These are phyloP conservation scores for Boletus sp. DNA, from an alignment of 768 basidiomycete genomes.

Conservation along the genomic window DNA sequence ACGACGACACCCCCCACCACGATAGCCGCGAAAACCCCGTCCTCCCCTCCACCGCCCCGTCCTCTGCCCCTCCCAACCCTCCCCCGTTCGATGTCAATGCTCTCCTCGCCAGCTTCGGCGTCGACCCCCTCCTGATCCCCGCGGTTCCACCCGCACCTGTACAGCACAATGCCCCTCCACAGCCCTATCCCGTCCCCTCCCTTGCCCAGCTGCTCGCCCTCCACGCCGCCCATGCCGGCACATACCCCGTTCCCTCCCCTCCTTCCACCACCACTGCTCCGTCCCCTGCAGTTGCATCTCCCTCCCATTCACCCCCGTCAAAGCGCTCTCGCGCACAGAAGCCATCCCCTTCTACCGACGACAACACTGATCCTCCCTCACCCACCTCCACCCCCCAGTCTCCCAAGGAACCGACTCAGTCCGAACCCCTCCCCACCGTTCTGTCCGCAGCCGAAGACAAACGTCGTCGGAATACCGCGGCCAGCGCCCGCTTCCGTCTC, in stretches of 20 bases:
- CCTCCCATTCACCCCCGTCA: slow-evolving; percentile 21
- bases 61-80: slow-evolving; percentile 28
- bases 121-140: slow-evolving; percentile 41
- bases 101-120: slow-evolving; percentile 37
- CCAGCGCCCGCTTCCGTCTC: slow-evolving; percentile 87
- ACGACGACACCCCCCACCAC: slow-evolving; percentile 40
- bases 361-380: slow-evolving; percentile 8
- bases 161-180: slow-evolving; percentile 26
- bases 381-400: slow-evolving; percentile 31
- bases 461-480: slow-evolving; percentile 89
- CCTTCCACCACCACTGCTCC: slow-evolving; percentile 13
- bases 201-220: slow-evolving; percentile 69
- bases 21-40: slow-evolving; percentile 61
- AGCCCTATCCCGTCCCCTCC: slow-evolving; percentile 41
- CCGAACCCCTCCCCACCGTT: slow-evolving; percentile 15
- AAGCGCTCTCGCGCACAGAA: slow-evolving; percentile 62
- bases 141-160: slow-evolving; percentile 21
- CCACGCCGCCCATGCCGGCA: slow-evolving; percentile 40
- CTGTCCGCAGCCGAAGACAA: slow-evolving; percentile 77
- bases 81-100: slow-evolving; percentile 43
- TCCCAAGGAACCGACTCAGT: slow-evolving; percentile 25
- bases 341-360: slow-evolving; percentile 35
- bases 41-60: slow-evolving; percentile 39
- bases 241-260: slow-evolving; percentile 18
- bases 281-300: slow-evolving; percentile 13